Percentiles rank a stretch among this genome's conserved stretches.
Evolutionary conservation across 495 filamentous ascomycete genomes (phyloP).

Genomic region (Hypomontagnella submonticulosa): DNA sequence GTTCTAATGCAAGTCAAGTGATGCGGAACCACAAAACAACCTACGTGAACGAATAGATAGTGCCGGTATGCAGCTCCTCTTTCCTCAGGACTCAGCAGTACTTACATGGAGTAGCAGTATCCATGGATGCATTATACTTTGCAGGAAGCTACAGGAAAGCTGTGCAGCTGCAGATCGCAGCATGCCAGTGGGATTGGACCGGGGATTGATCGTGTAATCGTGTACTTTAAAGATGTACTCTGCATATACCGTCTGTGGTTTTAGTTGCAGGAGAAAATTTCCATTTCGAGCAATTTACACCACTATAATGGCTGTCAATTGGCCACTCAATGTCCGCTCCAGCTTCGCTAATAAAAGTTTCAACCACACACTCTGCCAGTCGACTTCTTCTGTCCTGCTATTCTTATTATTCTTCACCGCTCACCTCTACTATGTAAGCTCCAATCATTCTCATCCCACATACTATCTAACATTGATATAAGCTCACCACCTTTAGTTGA

Average conservation of each 20-base stretch:
- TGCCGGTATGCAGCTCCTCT: neutral
- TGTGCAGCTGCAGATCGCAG: slow-evolving; percentile 33
- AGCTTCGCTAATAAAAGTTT: slow-evolving; percentile 5
- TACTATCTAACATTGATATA: slow-evolving; percentile 22
- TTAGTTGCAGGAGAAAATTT: slow-evolving; percentile 17
- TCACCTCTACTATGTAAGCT: slow-evolving; percentile 24
- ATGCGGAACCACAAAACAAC: slow-evolving; percentile 19
- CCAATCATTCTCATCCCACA: slow-evolving; percentile 20
- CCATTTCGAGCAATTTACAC: slow-evolving; percentile 33
- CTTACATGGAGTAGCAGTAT: no score
- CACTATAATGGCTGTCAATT: slow-evolving; percentile 27
- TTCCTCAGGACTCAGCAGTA: no score
- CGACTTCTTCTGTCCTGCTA: neutral
- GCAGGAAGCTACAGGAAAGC: slow-evolving; percentile 21
- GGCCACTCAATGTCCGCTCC: slow-evolving; percentile 21
- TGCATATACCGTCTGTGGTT: slow-evolving; percentile 9
- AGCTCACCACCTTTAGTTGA: slow-evolving; percentile 19
- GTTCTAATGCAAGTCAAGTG: slow-evolving; percentile 9
- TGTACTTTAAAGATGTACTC: slow-evolving; percentile 6
- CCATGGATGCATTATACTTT: slow-evolving; percentile 13
- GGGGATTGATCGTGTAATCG: slow-evolving; percentile 13
- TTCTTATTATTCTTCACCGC: slow-evolving; percentile 23
- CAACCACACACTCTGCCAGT: neutral
- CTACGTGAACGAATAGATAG: slow-evolving; percentile 2
- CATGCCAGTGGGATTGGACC: slow-evolving; percentile 21